Base-by-base conservation (phyloP, 257 asterid genomes). In the Solanum dulcamara region DNA sequence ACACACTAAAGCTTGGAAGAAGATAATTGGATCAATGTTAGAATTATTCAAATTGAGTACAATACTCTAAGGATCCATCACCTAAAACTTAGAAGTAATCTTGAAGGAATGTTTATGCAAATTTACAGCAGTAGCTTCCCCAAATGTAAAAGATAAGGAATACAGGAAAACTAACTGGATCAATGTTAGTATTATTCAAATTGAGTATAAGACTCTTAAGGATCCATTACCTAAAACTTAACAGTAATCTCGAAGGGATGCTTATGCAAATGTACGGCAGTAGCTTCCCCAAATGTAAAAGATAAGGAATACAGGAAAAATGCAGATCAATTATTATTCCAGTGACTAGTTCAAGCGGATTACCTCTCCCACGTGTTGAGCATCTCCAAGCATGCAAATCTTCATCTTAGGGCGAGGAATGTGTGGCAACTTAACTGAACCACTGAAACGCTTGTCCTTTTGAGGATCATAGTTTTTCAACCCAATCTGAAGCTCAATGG, bases 401-500 rank as follows among this genome's bases (percentile, higher is more conserved):
- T 77, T 77, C 83, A 77, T 77, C 62, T 77, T 77, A 0, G 83
- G 83, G 60, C 83, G 83, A 77, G 83, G 83, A 28, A 77, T 77
- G 83, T 77, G 83, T n/a, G 83, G 83, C 83, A 77, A 77, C 62
- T 77, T 77, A 30, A 77, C 83, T 28, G 83, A 77, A 46, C 83
- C 83, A 46, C 83, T 77, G 62, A 77, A 77, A 77, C 83, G 83
- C 83, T 77, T 77, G 62, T 77, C 83, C 10, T 77, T 77, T 28
- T 77, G 83, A 17, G 83, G 83, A 77, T 77, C 83, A 28, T 77
- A 77, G 42, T 77, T 77, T 77, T 77, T 77, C 83, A 77, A 55
- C 2, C 83, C 83, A 77, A 77, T 77, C 83, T 77, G 83, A 2
- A 77, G 83, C 83, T 77, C 83, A 77, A 77, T 46, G 42, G 83